phyloP scores from a whole-genome alignment of 1,284 basidiomycete species.

The Schizophyllum amplum region DNA sequence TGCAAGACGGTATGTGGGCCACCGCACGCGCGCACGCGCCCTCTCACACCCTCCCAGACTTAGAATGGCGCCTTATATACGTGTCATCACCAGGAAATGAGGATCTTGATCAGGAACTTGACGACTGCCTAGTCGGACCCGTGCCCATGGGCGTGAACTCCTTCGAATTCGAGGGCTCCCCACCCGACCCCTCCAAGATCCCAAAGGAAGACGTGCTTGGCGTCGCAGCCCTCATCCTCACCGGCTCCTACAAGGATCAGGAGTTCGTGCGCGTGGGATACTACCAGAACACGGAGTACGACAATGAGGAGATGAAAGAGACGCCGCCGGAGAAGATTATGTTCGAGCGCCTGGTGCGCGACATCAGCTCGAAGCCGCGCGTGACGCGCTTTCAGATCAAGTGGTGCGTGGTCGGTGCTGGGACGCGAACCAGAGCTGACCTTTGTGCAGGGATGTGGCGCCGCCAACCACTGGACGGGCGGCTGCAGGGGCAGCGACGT shows the following conservation, averaged over 20 bases:
- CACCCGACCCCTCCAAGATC: slow-evolving; percentile 68
- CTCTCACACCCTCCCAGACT: slow-evolving; percentile 45
- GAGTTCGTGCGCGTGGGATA: slow-evolving; percentile 99
- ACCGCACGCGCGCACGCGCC: neutral
- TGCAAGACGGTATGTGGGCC: slow-evolving; percentile 73
- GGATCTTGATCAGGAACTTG: slow-evolving; percentile 91
- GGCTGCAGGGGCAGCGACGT: slow-evolving; percentile 60
- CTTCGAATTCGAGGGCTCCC: slow-evolving; percentile 87
- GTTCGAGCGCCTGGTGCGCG: slow-evolving; percentile 77
- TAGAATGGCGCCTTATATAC: slow-evolving; percentile 97
- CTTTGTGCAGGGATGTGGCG: slow-evolving; percentile 52
- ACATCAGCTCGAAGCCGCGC: slow-evolving; percentile 87
- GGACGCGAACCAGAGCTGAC: neutral
- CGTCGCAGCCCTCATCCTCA: slow-evolving; percentile 86
- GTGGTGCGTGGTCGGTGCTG: slow-evolving; percentile 44
- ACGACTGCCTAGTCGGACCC: slow-evolving; percentile 93
- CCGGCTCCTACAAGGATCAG: slow-evolving; percentile 87
- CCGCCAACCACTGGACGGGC: slow-evolving; percentile 40
- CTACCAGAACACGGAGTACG: slow-evolving; percentile 99
- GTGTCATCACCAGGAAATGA: slow-evolving; percentile 92
- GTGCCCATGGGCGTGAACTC: slow-evolving; percentile 93
- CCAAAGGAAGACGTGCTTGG: slow-evolving; percentile 81
- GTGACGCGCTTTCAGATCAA: slow-evolving; percentile 90
- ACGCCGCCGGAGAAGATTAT: slow-evolving; percentile 61
- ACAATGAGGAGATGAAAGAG: slow-evolving; percentile 84